A percentile compares a stretch with the other conserved stretches of the same genome.
phyloP scores from a whole-genome alignment of 2,329 filamentous ascomycete genomes.

The Coniella vitis region DNA sequence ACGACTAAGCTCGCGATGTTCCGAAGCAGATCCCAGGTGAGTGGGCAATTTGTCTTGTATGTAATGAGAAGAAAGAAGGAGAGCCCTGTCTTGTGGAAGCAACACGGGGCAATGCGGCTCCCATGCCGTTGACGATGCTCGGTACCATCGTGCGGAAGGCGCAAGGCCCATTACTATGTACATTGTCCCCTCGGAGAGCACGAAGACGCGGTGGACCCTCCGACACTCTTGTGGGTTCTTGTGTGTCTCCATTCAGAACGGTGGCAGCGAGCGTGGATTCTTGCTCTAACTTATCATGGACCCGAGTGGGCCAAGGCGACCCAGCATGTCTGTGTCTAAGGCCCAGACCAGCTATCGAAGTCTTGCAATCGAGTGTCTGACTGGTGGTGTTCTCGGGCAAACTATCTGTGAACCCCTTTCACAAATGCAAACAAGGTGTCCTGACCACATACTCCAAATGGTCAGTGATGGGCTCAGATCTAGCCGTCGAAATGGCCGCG shows the following conservation, averaged over 20 bases:
- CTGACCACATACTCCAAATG: too few species aligned
- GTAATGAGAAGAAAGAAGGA: slow-evolving; percentile 3
- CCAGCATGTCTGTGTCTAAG: not conserved
- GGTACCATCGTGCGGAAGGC: not conserved
- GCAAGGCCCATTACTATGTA: slow-evolving; percentile 5
- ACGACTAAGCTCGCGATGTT: slow-evolving; percentile 1
- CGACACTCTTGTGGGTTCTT: not conserved
- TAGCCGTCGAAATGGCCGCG: too few species aligned
- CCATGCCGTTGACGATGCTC: slow-evolving; percentile 2
- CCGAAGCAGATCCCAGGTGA: slow-evolving; percentile 2
- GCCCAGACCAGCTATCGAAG: not conserved
- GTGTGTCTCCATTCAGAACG: not conserved
- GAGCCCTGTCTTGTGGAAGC: slow-evolving; percentile 3
- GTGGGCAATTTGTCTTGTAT: not conserved
- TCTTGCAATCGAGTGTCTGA: too few species aligned
- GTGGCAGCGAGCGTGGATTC: not conserved
- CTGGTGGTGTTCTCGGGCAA: too few species aligned
- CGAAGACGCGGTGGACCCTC: slow-evolving; percentile 12
- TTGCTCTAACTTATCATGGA: not conserved
- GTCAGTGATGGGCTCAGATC: too few species aligned
- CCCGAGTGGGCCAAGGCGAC: not conserved
- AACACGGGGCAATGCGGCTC: slow-evolving; percentile 4
- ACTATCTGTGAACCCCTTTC: too few species aligned
- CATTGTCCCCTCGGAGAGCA: slow-evolving; percentile 12
- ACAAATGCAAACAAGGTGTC: too few species aligned